Evolutionary conservation across 495 filamentous ascomycete species (phyloP), one percentile per base, ranked within the genome.

Genomic region (Stereocaulon alpinum): DNA sequence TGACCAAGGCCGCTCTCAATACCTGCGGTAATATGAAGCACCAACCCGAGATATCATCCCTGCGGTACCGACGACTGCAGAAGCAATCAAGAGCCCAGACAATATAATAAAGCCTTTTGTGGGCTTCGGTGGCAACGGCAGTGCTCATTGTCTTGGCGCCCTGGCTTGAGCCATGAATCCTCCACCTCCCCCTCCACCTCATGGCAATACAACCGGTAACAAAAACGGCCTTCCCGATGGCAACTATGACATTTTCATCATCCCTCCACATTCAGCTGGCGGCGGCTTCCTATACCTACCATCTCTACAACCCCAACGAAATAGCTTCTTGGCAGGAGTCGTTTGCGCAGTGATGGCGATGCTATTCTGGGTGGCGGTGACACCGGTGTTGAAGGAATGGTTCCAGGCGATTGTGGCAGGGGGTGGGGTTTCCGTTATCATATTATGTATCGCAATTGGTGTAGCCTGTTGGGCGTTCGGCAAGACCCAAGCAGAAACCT

Each of bases 221-320:
- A 76, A 74, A 65, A 72, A 74, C 30, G 86, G 83, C 56, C 77
- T 94, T 3, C 90, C 89, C 0, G 72, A 82, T 0, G 89, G 90
- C 32, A 90, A 91, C 68, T 97, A 94, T 74, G 92, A 97, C 72
- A 94, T 96, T 72, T 96, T 96, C 74, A 85, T 98, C 64, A 90
- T 98, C 59, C 92, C 93, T 3, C 88, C 88, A n/a, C 89, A 96
- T 67, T 91, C 90, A 10, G 80, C 91, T 14, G 93, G 93, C 60
- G 80, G 82, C 0, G 93, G 93, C 12, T 96, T 98, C 69, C 74
- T 98, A 11, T 98, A 98, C 71, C 82, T 98, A 24, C 93, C 93
- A 0, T 96, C 89, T 0, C 70, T 98, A 32, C 80, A 86, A 66
- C 84, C 88, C 29, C 82, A 95, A 65, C 77, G 84, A 63, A 96